Conservation (phyloP, 1,139 yeast genomes). For the Geotrichum armillariae region DNA sequence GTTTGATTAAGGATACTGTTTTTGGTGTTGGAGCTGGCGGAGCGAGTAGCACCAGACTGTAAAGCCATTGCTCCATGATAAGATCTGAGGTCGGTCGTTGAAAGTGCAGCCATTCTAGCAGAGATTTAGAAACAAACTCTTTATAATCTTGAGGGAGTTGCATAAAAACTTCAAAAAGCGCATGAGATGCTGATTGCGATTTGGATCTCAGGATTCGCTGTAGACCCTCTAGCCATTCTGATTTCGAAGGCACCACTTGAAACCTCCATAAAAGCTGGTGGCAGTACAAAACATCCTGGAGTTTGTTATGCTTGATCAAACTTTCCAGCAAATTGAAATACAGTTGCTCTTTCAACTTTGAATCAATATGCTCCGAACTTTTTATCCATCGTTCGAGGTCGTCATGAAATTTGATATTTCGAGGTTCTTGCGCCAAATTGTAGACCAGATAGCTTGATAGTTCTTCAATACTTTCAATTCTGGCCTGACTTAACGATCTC, state of each 20-base stretch:
- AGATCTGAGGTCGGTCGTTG: neutral
- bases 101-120: neutral
- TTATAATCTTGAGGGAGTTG: neutral
- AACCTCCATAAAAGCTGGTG: neutral
- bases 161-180: neutral
- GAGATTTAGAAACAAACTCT: neutral
- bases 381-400: neutral
- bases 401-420: neutral
- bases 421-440: slow-evolving; percentile 2
- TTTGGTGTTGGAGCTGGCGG: neutral
- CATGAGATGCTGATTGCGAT: neutral
- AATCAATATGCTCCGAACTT: neutral
- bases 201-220: neutral
- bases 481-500: neutral
- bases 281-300: neutral
- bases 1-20: neutral
- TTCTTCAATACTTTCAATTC: neutral
- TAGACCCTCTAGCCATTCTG: neutral
- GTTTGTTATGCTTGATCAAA: slow-evolving; percentile 1
- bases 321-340: neutral
- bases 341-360: neutral
- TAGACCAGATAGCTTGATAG: neutral
- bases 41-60: neutral
- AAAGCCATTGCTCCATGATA: slow-evolving; percentile 4
- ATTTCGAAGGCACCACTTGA: neutral